Conservation (phyloP, 257 asterid species). For the Verbena officinalis region DNA sequence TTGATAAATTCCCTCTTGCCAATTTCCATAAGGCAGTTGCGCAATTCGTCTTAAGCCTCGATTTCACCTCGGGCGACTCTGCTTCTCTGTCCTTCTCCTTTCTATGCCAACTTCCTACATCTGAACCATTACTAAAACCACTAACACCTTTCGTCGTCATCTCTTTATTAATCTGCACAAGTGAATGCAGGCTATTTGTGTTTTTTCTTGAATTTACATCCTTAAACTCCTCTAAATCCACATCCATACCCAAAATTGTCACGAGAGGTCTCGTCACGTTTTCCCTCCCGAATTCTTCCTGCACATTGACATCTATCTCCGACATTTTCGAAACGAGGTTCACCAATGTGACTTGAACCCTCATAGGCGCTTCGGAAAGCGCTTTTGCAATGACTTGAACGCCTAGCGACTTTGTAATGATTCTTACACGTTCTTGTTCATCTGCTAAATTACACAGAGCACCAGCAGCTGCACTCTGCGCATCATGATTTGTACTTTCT, state of each 20-base stretch:
- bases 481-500: conserved; percentile 44
- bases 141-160: conserved; percentile 23
- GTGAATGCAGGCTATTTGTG: conserved; percentile 33
- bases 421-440: conserved; percentile 35
- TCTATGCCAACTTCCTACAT: conserved; percentile 28
- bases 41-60: conserved; percentile 47
- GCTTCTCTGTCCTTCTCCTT: conserved; percentile 42
- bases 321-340: conserved; percentile 48
- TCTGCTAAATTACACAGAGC: conserved; percentile 53
- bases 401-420: conserved; percentile 38
- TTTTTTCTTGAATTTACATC: conserved; percentile 30
- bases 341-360: conserved; percentile 42
- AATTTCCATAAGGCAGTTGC: conserved; percentile 53
- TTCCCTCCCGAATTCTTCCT: conserved; percentile 66
- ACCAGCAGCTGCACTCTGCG: conserved; percentile 49
- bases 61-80: conserved; percentile 48
- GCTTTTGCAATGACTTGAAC: conserved; percentile 45
- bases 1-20: conserved; percentile 46
- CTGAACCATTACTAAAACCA: conserved; percentile 25
- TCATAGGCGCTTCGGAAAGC: conserved; percentile 37
- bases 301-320: conserved; percentile 40
- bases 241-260: conserved; percentile 48
- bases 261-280: conserved; percentile 57
- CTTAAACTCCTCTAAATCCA: conserved; percentile 40
- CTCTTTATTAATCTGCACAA: conserved; percentile 45